Evolutionary conservation across 2,329 filamentous ascomycete species (phyloP).

Genomic region (Aspergillus puulaauensis): DNA sequence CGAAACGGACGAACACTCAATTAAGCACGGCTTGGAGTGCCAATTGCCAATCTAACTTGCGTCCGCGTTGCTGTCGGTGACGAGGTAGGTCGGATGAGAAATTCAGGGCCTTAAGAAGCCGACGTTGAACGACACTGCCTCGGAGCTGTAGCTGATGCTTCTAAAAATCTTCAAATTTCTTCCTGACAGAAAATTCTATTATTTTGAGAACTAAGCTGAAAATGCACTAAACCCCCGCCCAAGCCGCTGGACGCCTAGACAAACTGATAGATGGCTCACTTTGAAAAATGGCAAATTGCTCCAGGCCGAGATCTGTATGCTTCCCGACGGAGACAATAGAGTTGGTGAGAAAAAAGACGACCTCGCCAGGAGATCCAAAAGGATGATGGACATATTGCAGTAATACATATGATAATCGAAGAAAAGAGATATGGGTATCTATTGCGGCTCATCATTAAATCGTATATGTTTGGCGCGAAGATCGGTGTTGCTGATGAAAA

Average conservation of each 20-base stretch:
- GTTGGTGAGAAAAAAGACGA: neutral
- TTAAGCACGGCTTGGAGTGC: no score
- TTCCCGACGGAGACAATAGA: neutral
- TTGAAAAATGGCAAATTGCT: neutral
- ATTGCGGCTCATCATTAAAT: constrained; percentile 5
- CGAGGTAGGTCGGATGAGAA: constrained; percentile 62
- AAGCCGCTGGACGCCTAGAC: neutral
- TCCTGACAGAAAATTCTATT: constrained; percentile 72
- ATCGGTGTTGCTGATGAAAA: neutral
- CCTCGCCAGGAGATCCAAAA: neutral
- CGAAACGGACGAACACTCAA: no score
- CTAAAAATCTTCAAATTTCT: constrained; percentile 62
- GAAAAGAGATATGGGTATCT: constrained; percentile 2
- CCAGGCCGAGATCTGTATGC: neutral
- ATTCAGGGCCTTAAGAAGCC: constrained; percentile 66
- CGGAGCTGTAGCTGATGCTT: constrained; percentile 72
- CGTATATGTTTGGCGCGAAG: neutral
- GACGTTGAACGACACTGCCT: constrained; percentile 65
- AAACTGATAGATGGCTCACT: neutral
- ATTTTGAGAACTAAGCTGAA: constrained; percentile 56
- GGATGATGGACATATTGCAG: neutral
- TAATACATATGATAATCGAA: constrained; percentile 1
- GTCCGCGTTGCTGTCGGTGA: no score
- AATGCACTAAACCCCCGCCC: neutral
- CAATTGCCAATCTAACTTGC: no score